Percentiles rank a stretch among this genome's conserved stretches.
Evolutionary conservation across 495 filamentous ascomycete species (phyloP).

Genomic region (Haplographium delicatum): DNA sequence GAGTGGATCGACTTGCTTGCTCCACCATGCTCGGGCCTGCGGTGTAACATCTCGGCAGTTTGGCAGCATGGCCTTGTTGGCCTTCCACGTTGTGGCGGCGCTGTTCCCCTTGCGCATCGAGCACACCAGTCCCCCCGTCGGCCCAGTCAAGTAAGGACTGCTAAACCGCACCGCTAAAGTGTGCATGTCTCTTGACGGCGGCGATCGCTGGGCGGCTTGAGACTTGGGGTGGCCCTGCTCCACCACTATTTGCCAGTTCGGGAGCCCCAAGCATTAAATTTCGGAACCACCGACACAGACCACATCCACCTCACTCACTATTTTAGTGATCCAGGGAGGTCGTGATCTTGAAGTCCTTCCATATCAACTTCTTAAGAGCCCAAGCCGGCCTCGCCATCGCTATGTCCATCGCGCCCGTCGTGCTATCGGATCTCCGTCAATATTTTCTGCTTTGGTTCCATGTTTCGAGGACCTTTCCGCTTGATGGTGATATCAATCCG

Average conservation of each 20-base stretch:
- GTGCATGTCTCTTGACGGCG: too few species aligned
- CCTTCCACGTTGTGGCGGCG: background rate
- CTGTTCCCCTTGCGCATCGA: background rate
- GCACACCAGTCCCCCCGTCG: background rate
- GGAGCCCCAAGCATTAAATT: constrained; percentile 11
- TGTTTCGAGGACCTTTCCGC: too few species aligned
- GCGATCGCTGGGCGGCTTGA: constrained; percentile 2
- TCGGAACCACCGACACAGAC: constrained; percentile 14
- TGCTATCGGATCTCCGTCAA: background rate
- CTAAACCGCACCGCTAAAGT: too few species aligned
- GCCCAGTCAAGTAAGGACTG: too few species aligned
- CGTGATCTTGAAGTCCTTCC: constrained; percentile 1
- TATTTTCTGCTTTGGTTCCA: too few species aligned
- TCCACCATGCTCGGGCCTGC: background rate
- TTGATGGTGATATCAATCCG: too few species aligned
- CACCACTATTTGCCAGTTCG: constrained; percentile 1
- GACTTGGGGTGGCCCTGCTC: too few species aligned
- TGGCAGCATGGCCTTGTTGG: background rate
- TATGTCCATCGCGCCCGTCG: background rate
- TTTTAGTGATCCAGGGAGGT: background rate
- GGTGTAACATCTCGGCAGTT: background rate
- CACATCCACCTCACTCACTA: too few species aligned
- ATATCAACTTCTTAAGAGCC: constrained; percentile 5
- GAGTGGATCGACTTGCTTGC: too few species aligned
- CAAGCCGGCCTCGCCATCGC: background rate